Conservation (phyloP, 495 filamentous ascomycete genomes). For the Penicillium lividum region DNA sequence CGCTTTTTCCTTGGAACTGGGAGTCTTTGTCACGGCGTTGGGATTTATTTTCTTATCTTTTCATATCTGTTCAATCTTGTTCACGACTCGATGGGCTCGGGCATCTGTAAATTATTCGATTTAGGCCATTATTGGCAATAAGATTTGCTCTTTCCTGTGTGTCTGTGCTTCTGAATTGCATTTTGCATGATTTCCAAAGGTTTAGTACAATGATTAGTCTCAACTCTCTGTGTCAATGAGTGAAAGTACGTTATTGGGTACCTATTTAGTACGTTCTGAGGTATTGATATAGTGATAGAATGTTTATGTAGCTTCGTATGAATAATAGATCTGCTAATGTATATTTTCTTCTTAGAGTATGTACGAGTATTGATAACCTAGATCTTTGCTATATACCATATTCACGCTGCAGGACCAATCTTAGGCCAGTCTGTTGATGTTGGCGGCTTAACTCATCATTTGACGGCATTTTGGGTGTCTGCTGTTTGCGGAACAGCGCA, state of each 20-base stretch:
- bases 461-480: too few relatives aligned
- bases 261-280: too few relatives aligned
- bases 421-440: too few relatives aligned
- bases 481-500: too few relatives aligned
- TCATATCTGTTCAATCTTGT: slow-evolving; percentile 31
- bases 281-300: too few relatives aligned
- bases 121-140: slow-evolving; percentile 27
- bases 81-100: slow-evolving; percentile 47
- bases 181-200: not conserved
- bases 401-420: too few relatives aligned
- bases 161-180: not conserved
- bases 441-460: too few relatives aligned
- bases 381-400: too few relatives aligned
- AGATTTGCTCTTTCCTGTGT: slow-evolving; percentile 26
- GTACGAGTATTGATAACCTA: too few relatives aligned
- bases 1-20: slow-evolving; percentile 38
- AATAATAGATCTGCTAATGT: too few relatives aligned
- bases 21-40: slow-evolving; percentile 50
- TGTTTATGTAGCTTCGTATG: too few relatives aligned
- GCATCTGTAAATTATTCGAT: slow-evolving; percentile 51
- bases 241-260: not conserved
- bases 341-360: too few relatives aligned
- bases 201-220: not conserved
- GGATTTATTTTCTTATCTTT: slow-evolving; percentile 26
- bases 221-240: not conserved